These are phyloP conservation scores for Curvularia hawaiiensis DNA, from an alignment of 2,329 filamentous ascomycete genomes.

Conservation along the genomic window DNA sequence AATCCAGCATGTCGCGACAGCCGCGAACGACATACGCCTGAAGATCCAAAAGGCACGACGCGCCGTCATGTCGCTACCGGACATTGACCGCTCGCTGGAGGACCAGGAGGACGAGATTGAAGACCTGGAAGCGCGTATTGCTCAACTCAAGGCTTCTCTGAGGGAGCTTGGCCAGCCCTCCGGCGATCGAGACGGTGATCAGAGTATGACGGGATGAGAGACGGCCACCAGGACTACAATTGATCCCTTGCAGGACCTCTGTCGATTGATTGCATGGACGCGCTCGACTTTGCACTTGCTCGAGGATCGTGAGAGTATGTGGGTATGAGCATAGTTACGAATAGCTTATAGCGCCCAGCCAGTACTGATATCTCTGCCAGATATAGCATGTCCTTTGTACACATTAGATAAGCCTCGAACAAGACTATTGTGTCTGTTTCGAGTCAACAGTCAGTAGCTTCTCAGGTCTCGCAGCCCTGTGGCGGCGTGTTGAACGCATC, in stretches of 20 bases:
- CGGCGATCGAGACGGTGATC: slow-evolving; percentile 33
- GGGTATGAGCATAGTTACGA: background rate
- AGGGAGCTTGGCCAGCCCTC: slow-evolving; percentile 37
- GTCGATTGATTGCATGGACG: slow-evolving; percentile 39
- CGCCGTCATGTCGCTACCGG: slow-evolving; percentile 69
- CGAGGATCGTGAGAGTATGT: slow-evolving; percentile 18
- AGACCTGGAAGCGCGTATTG: slow-evolving; percentile 68
- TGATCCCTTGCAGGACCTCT: slow-evolving; percentile 36
- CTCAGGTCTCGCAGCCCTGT: background rate
- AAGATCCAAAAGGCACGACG: slow-evolving; percentile 79
- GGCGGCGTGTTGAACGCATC: background rate
- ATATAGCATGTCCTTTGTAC: background rate
- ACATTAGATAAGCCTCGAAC: too few species aligned
- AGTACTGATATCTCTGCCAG: slow-evolving; percentile 4
- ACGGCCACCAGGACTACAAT: slow-evolving; percentile 27
- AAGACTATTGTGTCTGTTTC: background rate
- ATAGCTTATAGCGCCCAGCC: background rate
- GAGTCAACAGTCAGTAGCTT: background rate
- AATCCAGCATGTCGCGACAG: slow-evolving; percentile 78
- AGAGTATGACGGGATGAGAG: slow-evolving; percentile 48
- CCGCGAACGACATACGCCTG: slow-evolving; percentile 79
- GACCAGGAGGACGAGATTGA: slow-evolving; percentile 75
- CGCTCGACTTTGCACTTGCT: slow-evolving; percentile 32
- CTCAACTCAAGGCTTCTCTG: slow-evolving; percentile 58
- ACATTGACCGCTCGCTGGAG: slow-evolving; percentile 68